A percentile compares a stretch with the other conserved stretches of the same genome.
Evolutionary conservation across 148 eudicot genomes (phyloP).

Genomic region (Fagopyrum tataricum): DNA sequence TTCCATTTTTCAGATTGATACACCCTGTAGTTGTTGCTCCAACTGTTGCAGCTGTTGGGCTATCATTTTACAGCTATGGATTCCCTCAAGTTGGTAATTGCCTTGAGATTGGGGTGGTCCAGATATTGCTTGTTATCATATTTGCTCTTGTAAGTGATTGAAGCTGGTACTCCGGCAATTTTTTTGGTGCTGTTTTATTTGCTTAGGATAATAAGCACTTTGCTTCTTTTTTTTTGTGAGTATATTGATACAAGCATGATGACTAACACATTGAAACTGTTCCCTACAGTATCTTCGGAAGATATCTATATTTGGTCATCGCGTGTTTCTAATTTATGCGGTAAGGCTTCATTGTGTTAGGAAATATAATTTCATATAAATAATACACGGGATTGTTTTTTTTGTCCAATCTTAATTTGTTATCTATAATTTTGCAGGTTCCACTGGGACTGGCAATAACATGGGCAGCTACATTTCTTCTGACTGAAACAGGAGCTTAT

Average conservation of each 20-base stretch:
- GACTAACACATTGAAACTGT: conserved; percentile 11
- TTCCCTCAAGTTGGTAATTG: conserved; percentile 90
- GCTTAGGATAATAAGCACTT: background rate
- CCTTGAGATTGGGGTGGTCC: conserved; percentile 88
- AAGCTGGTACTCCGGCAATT: background rate
- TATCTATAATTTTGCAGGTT: conserved; percentile 37
- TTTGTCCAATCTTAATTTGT: background rate
- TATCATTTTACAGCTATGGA: conserved; percentile 93
- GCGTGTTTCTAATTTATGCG: conserved; percentile 90
- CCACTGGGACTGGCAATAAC: conserved; percentile 88
- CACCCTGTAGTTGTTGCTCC: conserved; percentile 99
- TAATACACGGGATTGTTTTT: background rate
- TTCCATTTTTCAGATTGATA: conserved; percentile 49
- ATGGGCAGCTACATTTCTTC: conserved; percentile 76
- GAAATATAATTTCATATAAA: background rate
- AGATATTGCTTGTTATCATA: conserved; percentile 73
- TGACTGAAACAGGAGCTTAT: conserved; percentile 89
- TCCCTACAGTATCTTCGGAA: conserved; percentile 90
- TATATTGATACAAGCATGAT: conserved; percentile 7
- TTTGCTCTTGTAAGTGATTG: conserved; percentile 85
- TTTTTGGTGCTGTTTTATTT: conserved; percentile 2
- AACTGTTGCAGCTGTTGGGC: conserved; percentile 96
- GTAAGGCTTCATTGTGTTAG: conserved; percentile 34
- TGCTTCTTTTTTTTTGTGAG: background rate
- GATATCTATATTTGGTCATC: conserved; percentile 84